Percentiles rank a stretch among this genome's conserved stretches.
phyloP scores from a whole-genome alignment of 1,284 basidiomycete species.

The Chondrostereum purpureum region DNA sequence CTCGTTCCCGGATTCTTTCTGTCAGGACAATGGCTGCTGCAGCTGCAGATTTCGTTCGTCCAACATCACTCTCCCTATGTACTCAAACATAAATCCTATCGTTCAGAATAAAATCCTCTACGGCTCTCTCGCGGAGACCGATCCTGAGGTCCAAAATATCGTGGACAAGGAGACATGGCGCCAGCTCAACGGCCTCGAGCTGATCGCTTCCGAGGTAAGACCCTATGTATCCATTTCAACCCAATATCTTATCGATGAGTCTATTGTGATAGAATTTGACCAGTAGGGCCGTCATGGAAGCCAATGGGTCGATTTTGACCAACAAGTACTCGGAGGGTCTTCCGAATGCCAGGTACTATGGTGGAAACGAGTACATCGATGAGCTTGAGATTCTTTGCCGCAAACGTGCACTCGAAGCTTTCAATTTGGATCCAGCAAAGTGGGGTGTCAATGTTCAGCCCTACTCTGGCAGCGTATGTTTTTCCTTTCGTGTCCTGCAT shows the following conservation, averaged over 20 bases:
- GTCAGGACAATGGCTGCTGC: slow-evolving; percentile 50
- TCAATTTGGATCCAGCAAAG: slow-evolving; percentile 87
- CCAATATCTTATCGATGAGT: slow-evolving; percentile 8
- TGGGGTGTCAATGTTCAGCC: slow-evolving; percentile 99
- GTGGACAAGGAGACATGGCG: slow-evolving; percentile 99
- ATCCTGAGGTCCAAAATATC: slow-evolving; percentile 94
- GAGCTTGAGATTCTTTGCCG: slow-evolving; percentile 94
- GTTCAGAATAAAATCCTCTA: slow-evolving; percentile 88
- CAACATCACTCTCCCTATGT: neutral
- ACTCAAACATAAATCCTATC: neutral
- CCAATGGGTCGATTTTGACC: slow-evolving; percentile 97
- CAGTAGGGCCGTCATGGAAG: slow-evolving; percentile 91
- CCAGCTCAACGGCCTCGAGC: slow-evolving; percentile 96
- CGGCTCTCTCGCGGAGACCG: slow-evolving; percentile 79
- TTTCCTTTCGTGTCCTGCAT: slow-evolving; percentile 9
- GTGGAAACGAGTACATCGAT: slow-evolving; percentile 96
- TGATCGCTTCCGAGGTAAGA: slow-evolving; percentile 86
- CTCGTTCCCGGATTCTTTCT: slow-evolving; percentile 19
- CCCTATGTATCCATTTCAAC: slow-evolving; percentile 11
- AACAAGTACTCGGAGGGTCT: slow-evolving; percentile 99
- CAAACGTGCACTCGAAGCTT: slow-evolving; percentile 93
- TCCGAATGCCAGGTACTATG: slow-evolving; percentile 94
- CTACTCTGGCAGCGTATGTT: slow-evolving; percentile 85
- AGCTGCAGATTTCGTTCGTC: slow-evolving; percentile 57
- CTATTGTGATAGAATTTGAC: slow-evolving; percentile 83